phyloP scores from a whole-genome alignment of 345 rosid genomes.

The Capsella bursapastoris region DNA sequence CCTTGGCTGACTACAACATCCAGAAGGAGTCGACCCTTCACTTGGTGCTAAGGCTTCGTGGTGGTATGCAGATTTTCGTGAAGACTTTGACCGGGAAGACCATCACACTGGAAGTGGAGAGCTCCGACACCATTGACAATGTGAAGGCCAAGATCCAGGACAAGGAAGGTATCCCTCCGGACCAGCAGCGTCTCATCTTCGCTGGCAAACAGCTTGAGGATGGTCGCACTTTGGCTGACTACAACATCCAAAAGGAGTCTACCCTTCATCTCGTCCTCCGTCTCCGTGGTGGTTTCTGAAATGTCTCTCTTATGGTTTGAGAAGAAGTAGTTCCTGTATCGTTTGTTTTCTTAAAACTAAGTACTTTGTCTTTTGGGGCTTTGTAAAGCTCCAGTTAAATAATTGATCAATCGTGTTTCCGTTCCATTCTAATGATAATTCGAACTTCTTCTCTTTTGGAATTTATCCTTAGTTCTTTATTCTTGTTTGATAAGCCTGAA shows the following conservation, averaged over 20 bases:
- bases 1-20: conserved; percentile 29
- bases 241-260: conserved; percentile 30
- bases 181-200: conserved; percentile 40
- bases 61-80: conserved; percentile 30
- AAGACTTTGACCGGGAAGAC: conserved; percentile 27
- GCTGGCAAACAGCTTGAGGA: conserved; percentile 36
- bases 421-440: neutral
- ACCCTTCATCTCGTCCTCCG: conserved; percentile 40
- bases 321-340: neutral
- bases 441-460: neutral
- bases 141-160: conserved; percentile 32
- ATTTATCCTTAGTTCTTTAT: neutral
- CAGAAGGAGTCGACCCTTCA: conserved; percentile 42
- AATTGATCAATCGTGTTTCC: conserved; percentile 6
- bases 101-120: conserved; percentile 23
- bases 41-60: conserved; percentile 31
- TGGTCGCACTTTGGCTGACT: conserved; percentile 27
- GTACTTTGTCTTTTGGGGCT: conserved; percentile 23
- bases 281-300: conserved; percentile 42
- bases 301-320: neutral
- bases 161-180: conserved; percentile 29
- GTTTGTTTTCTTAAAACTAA: neutral
- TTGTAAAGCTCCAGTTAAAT: conserved; percentile 6
- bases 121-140: conserved; percentile 25
- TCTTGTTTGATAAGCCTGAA: neutral